A percentile compares a stretch with the other conserved stretches of the same genome.
Evolutionary conservation across 768 basidiomycete species (phyloP).

Genomic region (Trametes elegans): DNA sequence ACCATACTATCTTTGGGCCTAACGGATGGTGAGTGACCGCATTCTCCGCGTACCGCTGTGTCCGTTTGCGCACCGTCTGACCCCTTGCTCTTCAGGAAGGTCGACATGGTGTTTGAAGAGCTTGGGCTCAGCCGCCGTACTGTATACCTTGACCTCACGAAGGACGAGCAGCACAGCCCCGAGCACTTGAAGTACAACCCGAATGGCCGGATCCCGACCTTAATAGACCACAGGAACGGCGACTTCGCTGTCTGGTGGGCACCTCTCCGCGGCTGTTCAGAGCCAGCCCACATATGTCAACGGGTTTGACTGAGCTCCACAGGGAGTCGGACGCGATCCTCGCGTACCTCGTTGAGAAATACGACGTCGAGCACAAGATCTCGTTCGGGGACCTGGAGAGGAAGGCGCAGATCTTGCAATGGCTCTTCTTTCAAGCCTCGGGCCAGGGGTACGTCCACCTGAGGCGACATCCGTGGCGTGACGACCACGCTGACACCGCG

Average conservation of each 20-base stretch:
- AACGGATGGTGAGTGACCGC: conserved; percentile 5
- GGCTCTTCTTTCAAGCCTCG: conserved; percentile 38
- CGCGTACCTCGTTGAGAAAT: conserved; percentile 38
- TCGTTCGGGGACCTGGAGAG: not conserved
- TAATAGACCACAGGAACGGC: conserved; percentile 26
- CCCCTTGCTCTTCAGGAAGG: conserved; percentile 2
- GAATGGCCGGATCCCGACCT: conserved; percentile 32
- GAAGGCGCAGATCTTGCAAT: conserved; percentile 26
- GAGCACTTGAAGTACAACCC: conserved; percentile 23
- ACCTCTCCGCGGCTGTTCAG: too few species aligned
- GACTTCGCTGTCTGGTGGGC: conserved; percentile 28
- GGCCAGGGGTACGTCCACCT: conserved; percentile 20
- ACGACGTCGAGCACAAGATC: conserved; percentile 38
- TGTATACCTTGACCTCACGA: conserved; percentile 11
- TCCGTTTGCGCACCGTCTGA: not conserved
- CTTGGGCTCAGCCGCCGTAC: conserved; percentile 14
- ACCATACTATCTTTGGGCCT: not conserved
- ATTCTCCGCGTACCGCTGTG: not conserved
- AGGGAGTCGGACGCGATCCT: conserved; percentile 37
- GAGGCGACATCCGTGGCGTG: not conserved
- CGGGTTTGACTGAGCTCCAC: not conserved
- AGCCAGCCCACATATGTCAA: not conserved
- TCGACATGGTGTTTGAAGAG: conserved; percentile 17
- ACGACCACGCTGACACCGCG: not conserved
- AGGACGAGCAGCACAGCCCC: conserved; percentile 11